Percentiles rank a stretch among this genome's conserved stretches.
Conservation (phyloP, 163 green algal genomes). For the Prototheca cutis region DNA sequence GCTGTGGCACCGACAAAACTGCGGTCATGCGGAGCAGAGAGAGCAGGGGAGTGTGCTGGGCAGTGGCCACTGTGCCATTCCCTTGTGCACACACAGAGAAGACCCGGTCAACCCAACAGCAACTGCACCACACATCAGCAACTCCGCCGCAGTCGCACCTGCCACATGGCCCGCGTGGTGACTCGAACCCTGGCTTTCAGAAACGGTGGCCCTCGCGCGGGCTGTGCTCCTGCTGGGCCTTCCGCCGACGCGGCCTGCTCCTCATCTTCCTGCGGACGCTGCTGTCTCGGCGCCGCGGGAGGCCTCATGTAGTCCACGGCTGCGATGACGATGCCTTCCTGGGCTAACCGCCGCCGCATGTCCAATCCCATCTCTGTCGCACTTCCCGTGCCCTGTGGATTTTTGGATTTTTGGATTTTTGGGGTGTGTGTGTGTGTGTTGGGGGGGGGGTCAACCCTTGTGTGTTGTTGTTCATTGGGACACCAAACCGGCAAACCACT, state of each 20-base stretch:
- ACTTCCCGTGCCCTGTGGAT: constrained; percentile 62
- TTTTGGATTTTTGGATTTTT: too few relatives aligned
- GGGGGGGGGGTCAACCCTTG: neutral
- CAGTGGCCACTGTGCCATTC: too few relatives aligned
- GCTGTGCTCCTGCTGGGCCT: constrained; percentile 4
- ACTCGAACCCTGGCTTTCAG: constrained; percentile 44
- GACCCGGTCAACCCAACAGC: too few relatives aligned
- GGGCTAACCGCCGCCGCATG: constrained; percentile 70
- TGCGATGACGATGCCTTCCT: constrained; percentile 84
- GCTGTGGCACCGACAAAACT: too few relatives aligned
- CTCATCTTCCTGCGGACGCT: too few relatives aligned
- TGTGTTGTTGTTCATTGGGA: too few relatives aligned
- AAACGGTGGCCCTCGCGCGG: constrained; percentile 1
- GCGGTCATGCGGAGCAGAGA: too few relatives aligned
- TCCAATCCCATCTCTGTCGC: constrained; percentile 77
- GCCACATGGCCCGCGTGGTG: constrained; percentile 82
- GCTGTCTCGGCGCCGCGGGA: too few relatives aligned
- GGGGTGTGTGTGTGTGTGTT: neutral
- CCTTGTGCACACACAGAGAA: too few relatives aligned
- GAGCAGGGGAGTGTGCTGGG: neutral
- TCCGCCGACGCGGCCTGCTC: constrained; percentile 8
- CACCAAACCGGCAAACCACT: too few relatives aligned
- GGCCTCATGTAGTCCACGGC: constrained; percentile 66
- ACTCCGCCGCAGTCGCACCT: constrained; percentile 5
- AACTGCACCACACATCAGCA: too few relatives aligned